Evolutionary conservation across 257 asterid genomes (phyloP), one percentile per base, ranked within the genome.

Genomic region (Prunella vulgaris): DNA sequence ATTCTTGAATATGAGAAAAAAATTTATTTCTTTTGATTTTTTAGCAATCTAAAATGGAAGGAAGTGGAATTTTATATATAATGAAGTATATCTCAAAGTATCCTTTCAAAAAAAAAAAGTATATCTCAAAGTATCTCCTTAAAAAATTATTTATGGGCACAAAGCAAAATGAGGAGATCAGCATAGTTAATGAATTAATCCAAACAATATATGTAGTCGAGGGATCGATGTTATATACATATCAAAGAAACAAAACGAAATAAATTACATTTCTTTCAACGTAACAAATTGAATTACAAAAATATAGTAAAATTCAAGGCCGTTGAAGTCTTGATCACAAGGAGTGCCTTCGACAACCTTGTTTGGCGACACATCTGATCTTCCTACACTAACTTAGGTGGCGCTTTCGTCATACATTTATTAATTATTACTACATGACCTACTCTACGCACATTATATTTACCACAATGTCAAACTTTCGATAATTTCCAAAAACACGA

Each of bases 281-380:
- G 22, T 37, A 30, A 30, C 5, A 35, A 35, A 35, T 35, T 7
- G 42, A 35, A 35, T 3, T 9, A 35, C 13, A 35, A 35, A 35
- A 7, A 35, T 35, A 7, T n/a, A n/a, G 1, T n/a, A 4, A 30
- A 60, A 59, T 33, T 67, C 30, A 33, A 60, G 68, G 72, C 22
- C 33, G 24, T 49, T 33, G 56, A 61, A 61, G 54, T 48, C 52
- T 48, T 28, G 46, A 53, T 51, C 48, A 12, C 18, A 14, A 57
- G 54, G 44, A 46, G 38, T 21, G 42, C 27, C 67, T 56, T 54
- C 52, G 61, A 30, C 69, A 53, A 64, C 72, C 77, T 64, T 30
- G 67, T 44, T 58, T 25, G 27, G 62, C 5, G 22, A 49, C 38
- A 33, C 25, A 10, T 10, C n/a, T 25, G 7, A 60, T 33, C 53